Evolutionary conservation across 2,329 filamentous ascomycete species (phyloP), one percentile per base, ranked within the genome.

Genomic region (Phaeosphaeria sp.): DNA sequence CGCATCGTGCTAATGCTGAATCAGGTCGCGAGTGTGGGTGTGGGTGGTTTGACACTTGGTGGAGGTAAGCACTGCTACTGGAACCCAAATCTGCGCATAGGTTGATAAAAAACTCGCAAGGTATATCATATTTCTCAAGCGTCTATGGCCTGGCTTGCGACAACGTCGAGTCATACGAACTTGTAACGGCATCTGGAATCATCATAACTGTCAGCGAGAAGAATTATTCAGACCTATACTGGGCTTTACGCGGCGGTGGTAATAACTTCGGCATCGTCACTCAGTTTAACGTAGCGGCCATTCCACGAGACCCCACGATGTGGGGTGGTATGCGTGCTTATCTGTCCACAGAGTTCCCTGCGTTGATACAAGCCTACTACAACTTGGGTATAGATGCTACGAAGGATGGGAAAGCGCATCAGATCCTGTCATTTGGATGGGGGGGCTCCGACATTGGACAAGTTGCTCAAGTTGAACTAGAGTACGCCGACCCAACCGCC

Each of bases 141-240:
- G 42, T 55, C 11, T 64, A 68, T 20, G 72, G 72, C 9, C 55
- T 63, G 15, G 65, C 69, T 1, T 71, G 66, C 42, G 67, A 79
- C 52, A 75, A 72, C 30, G 73, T 79, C 10, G 58, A 67, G 3
- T 67, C 69, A 13, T 79, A 66, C 44, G 73, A 80, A 55, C n/a
- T 72, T 2, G 68, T 72, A 6, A 69, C 63, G 1, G 66, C 68
- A 0, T 62, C 58, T 27, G 66, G 68, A 3, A 7, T 52, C 15
- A 52, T 70, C 6, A 50, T 72, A 33, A 66, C 48, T 6, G 67
- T 60, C 27, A 68, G 52, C 39, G 6, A 59, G 27, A 63, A 27
- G 1, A 58, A 74, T 9, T 78, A 78, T 42, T 58, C 62, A 0
- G 80, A 82, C 44, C 76, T 80, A 3, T 80, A 73, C 63, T 72